Evolutionary conservation across 148 eudicot genomes (phyloP), one percentile per base, ranked within the genome.

Genomic region (Camellia lanceoleosa): DNA sequence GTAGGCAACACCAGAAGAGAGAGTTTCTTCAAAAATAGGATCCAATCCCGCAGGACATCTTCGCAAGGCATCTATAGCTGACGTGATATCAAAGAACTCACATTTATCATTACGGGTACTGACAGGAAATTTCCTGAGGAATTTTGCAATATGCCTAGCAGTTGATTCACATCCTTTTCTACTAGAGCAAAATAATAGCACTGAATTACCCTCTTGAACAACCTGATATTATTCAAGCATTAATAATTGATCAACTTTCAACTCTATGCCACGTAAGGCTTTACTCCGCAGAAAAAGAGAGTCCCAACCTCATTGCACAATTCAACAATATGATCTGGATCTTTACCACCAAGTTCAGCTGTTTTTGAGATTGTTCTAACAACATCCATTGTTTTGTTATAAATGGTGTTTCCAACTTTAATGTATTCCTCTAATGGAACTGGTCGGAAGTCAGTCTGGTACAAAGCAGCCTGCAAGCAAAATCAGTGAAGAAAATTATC

Each of bases 121-220:
- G 61, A 81, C 88, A 65, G 93, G 91, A 88, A 91, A 92, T 77
- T 84, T 88, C 74, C 84, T 88, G 56, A 97, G 94, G 81, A 87
- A 91, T 71, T 83, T 88, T 13, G 98, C 87, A 71, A 94, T 83
- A 83, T 97, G 99, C 87, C 86, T 87, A 3, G 99, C 99, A 71
- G 99, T 91, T 70, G 98, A 87, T 89, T 97, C 99, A 68, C 99
- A 97, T 80, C 99, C 99, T 88, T 97, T 97, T 56, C 99, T 93
- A 83, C 95, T 97, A 61, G 99, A 91, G 87, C 99, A 97, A 84
- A 97, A 94, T 72, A 94, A 75, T 43, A 97, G 92, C 73, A 97
- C 99, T 16, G 99, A 97, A 77, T 97, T 86, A 79, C 99, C 99
- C 73, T 94, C 97, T 94, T 91, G 98, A 74, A 94, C 97, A 85